These are phyloP conservation scores for Speleostelium caveatum DNA, from an alignment of 78 protist genomes.

Conservation along the genomic window DNA sequence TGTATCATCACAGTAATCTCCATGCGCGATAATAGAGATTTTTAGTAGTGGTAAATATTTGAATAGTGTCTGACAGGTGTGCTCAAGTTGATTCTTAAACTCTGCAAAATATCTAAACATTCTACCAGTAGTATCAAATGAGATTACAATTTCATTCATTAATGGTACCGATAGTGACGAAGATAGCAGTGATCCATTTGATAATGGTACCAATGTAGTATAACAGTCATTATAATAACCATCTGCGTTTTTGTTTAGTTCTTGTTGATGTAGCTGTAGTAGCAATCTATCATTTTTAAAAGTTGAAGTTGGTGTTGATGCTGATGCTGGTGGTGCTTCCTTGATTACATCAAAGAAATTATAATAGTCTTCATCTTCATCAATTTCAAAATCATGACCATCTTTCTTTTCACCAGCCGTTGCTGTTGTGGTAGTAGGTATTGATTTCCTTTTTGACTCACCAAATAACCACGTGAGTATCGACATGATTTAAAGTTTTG, in stretches of 20 bases:
- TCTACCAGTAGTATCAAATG: constrained; percentile 76
- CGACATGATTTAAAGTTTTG: too few relatives aligned
- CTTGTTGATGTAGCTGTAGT: neutral
- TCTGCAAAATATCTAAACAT: constrained; percentile 44
- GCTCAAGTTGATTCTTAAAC: neutral
- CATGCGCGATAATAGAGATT: constrained; percentile 74
- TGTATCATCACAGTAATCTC: constrained; percentile 76
- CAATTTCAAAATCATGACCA: neutral
- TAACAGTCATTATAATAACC: neutral
- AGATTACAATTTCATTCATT: constrained; percentile 44
- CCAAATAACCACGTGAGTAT: too few relatives aligned
- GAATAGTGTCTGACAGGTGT: neutral
- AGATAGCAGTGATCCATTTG: neutral
- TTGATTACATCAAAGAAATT: neutral
- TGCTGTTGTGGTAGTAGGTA: too few relatives aligned
- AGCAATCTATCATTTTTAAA: neutral
- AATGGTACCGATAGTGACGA: neutral
- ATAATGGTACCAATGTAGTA: neutral
- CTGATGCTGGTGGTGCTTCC: neutral
- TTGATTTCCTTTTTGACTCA: too few relatives aligned
- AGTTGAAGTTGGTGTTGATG: neutral
- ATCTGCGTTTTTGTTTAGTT: neutral
- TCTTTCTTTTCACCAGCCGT: too few relatives aligned
- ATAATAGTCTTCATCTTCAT: neutral
- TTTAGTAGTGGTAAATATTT: constrained; percentile 36